These are phyloP conservation scores for Sherardia arvensis DNA, from an alignment of 257 asterid genomes.

Conservation along the genomic window DNA sequence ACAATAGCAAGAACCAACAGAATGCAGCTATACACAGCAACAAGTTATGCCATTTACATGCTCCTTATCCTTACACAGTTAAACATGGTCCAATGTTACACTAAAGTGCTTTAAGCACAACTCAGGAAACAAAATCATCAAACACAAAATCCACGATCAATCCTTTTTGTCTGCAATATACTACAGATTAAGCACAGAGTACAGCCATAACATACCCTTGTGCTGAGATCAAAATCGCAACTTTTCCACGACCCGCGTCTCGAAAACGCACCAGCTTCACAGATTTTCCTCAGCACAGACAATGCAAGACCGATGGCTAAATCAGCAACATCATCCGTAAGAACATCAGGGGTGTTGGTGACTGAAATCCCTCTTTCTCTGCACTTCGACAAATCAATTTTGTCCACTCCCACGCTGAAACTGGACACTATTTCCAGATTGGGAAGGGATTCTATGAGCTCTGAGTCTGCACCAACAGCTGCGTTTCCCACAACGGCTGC, in stretches of 20 bases:
- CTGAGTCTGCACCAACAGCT: conserved; percentile 48
- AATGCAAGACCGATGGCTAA: conserved; percentile 35
- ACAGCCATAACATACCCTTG: conserved; percentile 36
- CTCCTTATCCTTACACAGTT: background rate
- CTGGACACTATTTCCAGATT: conserved; percentile 57
- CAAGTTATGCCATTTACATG: background rate
- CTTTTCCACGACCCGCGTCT: conserved; percentile 41
- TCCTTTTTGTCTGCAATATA: too few relatives aligned
- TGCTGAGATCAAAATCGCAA: conserved; percentile 32
- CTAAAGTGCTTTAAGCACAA: background rate
- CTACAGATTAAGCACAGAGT: too few relatives aligned
- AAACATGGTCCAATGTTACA: conserved; percentile 1
- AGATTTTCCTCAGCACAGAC: conserved; percentile 47
- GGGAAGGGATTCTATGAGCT: conserved; percentile 48
- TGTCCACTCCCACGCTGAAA: conserved; percentile 70
- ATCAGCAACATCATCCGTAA: conserved; percentile 75
- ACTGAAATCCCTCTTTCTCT: conserved; percentile 61
- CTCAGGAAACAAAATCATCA: background rate
- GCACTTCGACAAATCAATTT: conserved; percentile 55
- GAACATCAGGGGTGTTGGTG: conserved; percentile 82
- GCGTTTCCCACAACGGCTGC: conserved; percentile 54
- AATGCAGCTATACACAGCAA: background rate
- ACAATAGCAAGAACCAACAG: background rate
- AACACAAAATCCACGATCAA: background rate
- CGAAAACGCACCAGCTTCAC: conserved; percentile 31